phyloP scores from a whole-genome alignment of 2,329 filamentous ascomycete species.

The Fusarium devonianum region DNA sequence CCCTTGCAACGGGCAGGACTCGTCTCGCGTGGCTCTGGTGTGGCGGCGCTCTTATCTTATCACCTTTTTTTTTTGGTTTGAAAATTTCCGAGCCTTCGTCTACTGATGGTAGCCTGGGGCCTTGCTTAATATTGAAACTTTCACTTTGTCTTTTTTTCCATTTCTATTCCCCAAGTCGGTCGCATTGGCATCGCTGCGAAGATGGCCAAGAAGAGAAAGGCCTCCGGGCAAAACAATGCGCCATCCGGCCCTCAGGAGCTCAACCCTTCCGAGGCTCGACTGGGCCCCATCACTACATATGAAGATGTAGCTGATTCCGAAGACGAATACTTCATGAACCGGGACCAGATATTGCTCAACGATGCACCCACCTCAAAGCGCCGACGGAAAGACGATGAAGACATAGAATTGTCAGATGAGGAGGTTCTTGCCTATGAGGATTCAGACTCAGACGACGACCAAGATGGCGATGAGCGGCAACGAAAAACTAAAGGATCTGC shows the following conservation, averaged over 20 bases:
- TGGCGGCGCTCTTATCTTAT: neutral
- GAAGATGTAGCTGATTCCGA: slow-evolving; percentile 92
- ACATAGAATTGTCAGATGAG: slow-evolving; percentile 68
- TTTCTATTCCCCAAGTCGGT: neutral
- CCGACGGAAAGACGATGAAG: slow-evolving; percentile 74
- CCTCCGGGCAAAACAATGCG: slow-evolving; percentile 55
- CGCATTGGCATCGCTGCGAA: neutral
- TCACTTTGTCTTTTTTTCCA: neutral
- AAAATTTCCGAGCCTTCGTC: neutral
- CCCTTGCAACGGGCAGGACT: too few species aligned
- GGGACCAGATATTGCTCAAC: slow-evolving; percentile 86
- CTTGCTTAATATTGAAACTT: neutral
- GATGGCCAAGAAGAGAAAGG: slow-evolving; percentile 78
- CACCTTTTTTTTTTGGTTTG: neutral
- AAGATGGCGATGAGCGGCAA: slow-evolving; percentile 47
- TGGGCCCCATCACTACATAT: slow-evolving; percentile 68
- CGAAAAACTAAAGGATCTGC: slow-evolving; percentile 42
- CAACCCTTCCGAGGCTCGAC: slow-evolving; percentile 65
- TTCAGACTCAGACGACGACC: slow-evolving; percentile 55
- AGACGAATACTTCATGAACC: slow-evolving; percentile 88
- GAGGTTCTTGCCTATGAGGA: slow-evolving; percentile 63
- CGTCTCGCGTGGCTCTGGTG: neutral
- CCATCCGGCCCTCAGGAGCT: slow-evolving; percentile 62
- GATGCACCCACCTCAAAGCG: slow-evolving; percentile 82
- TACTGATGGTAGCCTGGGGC: neutral